phyloP scores from a whole-genome alignment of 352 stramenopile genomes.

The Phytophthora crassamura region DNA sequence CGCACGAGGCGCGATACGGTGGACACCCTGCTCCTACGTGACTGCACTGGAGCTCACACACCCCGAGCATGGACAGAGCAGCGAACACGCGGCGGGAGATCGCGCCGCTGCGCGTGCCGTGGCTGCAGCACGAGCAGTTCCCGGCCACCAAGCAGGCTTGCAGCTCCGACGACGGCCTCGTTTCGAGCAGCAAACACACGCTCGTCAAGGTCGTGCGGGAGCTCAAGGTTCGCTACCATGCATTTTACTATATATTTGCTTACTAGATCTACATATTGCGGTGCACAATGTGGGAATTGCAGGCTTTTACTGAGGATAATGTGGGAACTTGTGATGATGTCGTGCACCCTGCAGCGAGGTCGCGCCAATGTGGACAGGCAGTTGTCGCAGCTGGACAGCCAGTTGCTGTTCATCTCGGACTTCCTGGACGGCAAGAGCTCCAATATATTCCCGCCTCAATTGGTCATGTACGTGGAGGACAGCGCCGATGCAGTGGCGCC shows the following conservation, averaged over 20 bases:
- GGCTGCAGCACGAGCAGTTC: slow-evolving; percentile 77
- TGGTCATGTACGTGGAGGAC: slow-evolving; percentile 34
- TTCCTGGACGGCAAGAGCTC: slow-evolving; percentile 56
- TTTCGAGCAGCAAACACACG: slow-evolving; percentile 55
- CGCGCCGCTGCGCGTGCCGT: slow-evolving; percentile 56
- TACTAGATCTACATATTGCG: not conserved
- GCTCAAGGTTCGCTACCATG: slow-evolving; percentile 51
- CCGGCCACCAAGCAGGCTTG: slow-evolving; percentile 58
- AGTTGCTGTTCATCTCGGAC: slow-evolving; percentile 66
- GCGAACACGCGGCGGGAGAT: slow-evolving; percentile 34
- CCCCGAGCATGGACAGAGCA: slow-evolving; percentile 18
- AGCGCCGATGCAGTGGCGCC: slow-evolving; percentile 1
- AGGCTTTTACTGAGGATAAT: slow-evolving; percentile 3
- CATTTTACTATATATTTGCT: not conserved
- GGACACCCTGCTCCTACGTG: slow-evolving; percentile 13
- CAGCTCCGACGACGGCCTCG: slow-evolving; percentile 53
- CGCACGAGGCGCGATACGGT: slow-evolving; percentile 25
- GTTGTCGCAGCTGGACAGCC: slow-evolving; percentile 62
- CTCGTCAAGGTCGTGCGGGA: slow-evolving; percentile 68
- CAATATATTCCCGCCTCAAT: slow-evolving; percentile 54
- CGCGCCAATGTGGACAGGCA: slow-evolving; percentile 62
- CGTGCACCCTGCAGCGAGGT: slow-evolving; percentile 42
- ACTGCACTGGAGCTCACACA: slow-evolving; percentile 1
- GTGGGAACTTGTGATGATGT: not conserved
- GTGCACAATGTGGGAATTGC: not conserved